phyloP scores from a whole-genome alignment of 495 filamentous ascomycete species.

The Penicillium canescens region DNA sequence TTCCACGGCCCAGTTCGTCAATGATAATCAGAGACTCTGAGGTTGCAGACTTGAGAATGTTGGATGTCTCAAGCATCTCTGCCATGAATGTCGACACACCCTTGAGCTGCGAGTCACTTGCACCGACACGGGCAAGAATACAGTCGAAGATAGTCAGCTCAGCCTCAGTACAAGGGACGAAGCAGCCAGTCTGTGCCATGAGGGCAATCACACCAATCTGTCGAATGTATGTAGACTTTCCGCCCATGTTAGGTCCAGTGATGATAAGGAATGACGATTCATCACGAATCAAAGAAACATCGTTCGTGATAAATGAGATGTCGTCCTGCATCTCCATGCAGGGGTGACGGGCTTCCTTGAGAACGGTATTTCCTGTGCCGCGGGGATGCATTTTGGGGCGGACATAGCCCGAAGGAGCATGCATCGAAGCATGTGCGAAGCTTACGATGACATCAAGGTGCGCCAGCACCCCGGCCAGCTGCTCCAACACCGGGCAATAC shows the following conservation, averaged over 20 bases:
- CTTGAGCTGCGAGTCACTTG: slow-evolving; percentile 94
- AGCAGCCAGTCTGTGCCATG: slow-evolving; percentile 97
- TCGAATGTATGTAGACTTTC: slow-evolving; percentile 98
- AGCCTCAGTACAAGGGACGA: slow-evolving; percentile 88
- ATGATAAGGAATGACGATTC: slow-evolving; percentile 92
- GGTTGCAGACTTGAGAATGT: slow-evolving; percentile 96
- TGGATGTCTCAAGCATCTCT: slow-evolving; percentile 98
- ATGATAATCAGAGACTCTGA: slow-evolving; percentile 95
- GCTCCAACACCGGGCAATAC: slow-evolving; percentile 91
- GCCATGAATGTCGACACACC: slow-evolving; percentile 99
- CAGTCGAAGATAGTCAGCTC: slow-evolving; percentile 97
- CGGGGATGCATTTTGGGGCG: slow-evolving; percentile 90
- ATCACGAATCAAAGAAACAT: slow-evolving; percentile 80
- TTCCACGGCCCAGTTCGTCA: slow-evolving; percentile 97
- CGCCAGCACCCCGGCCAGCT: slow-evolving; percentile 82
- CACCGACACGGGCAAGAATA: slow-evolving; percentile 94
- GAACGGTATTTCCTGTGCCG: slow-evolving; percentile 83
- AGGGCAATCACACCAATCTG: slow-evolving; percentile 97
- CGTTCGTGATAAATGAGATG: slow-evolving; percentile 97
- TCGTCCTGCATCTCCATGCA: slow-evolving; percentile 99
- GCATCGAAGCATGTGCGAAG: slow-evolving; percentile 91
- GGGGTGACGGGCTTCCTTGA: slow-evolving; percentile 92
- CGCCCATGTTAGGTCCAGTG: slow-evolving; percentile 98
- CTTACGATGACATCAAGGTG: slow-evolving; percentile 97
- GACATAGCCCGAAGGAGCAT: slow-evolving; percentile 89